These are phyloP conservation scores for Baorangia bicolor DNA, from an alignment of 768 basidiomycete species.

Conservation along the genomic window DNA sequence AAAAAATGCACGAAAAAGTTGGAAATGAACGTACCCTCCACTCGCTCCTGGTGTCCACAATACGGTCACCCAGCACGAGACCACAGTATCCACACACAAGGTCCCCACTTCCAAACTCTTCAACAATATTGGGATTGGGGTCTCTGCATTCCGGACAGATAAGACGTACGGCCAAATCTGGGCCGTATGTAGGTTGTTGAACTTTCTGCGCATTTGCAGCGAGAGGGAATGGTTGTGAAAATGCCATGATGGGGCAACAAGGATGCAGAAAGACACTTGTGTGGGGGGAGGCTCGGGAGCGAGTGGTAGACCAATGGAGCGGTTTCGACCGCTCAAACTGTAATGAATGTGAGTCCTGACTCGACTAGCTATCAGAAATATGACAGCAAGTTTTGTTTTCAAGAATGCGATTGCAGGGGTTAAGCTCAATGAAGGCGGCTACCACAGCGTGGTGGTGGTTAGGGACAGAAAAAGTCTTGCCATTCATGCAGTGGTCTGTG, in stretches of 20 bases:
- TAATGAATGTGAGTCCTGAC: conserved; percentile 28
- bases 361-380: conserved; percentile 19
- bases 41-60: conserved; percentile 98
- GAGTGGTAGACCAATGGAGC: conserved; percentile 14
- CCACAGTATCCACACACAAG: conserved; percentile 94
- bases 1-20: conserved; percentile 14
- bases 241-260: conserved; percentile 48
- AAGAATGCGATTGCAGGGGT: conserved; percentile 9
- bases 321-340: conserved; percentile 13
- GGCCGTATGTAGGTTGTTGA: conserved; percentile 64
- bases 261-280: conserved; percentile 8
- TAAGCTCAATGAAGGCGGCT: conserved; percentile 12
- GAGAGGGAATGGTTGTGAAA: conserved; percentile 78
- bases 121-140: conserved; percentile 90
- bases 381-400: conserved; percentile 5
- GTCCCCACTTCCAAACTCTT: conserved; percentile 98
- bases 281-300: conserved; percentile 22
- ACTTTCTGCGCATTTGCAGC: conserved; percentile 51
- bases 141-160: conserved; percentile 96
- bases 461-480: conserved; percentile 15
- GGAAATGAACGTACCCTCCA: conserved; percentile 72
- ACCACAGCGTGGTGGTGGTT: conserved; percentile 25
- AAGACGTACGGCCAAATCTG: conserved; percentile 83
- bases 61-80: conserved; percentile 90
- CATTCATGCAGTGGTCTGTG: conserved; percentile 8